Evolutionary conservation across 768 basidiomycete species (phyloP).

Genomic region (Trichaptum fuscoviolaceum): DNA sequence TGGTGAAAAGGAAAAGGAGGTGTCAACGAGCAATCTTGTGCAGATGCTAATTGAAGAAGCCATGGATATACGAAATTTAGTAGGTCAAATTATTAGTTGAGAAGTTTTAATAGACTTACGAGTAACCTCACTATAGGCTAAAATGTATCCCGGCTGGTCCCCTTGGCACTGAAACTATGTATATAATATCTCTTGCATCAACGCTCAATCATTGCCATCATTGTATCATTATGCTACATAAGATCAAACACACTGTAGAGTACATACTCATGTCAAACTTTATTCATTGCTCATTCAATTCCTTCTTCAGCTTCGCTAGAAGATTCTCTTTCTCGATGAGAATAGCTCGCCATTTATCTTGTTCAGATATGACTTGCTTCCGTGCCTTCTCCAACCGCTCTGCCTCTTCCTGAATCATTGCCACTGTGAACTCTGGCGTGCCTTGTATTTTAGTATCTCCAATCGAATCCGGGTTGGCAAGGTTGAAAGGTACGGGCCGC

Average conservation of each 20-base stretch:
- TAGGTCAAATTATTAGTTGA: conserved; percentile 23
- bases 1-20: conserved; percentile 44
- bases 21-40: conserved; percentile 82
- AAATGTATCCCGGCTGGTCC: conserved; percentile 92
- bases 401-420: conserved; percentile 85
- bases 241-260: neutral
- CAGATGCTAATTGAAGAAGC: conserved; percentile 91
- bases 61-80: conserved; percentile 66
- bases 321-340: conserved; percentile 84
- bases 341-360: conserved; percentile 61
- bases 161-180: conserved; percentile 54
- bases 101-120: neutral
- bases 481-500: conserved; percentile 67
- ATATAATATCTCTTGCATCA: conserved; percentile 1
- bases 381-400: conserved; percentile 75
- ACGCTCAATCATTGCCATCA: conserved; percentile 3
- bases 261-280: neutral
- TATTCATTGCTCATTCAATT: conserved; percentile 31
- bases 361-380: conserved; percentile 65
- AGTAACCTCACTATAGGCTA: conserved; percentile 42
- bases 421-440: conserved; percentile 76
- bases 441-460: conserved; percentile 60
- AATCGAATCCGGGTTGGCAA: conserved; percentile 51
- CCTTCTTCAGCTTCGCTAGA: conserved; percentile 60
- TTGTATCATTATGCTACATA: neutral